Conservation (phyloP, 345 rosid species). For the Ailanthus altissimus region DNA sequence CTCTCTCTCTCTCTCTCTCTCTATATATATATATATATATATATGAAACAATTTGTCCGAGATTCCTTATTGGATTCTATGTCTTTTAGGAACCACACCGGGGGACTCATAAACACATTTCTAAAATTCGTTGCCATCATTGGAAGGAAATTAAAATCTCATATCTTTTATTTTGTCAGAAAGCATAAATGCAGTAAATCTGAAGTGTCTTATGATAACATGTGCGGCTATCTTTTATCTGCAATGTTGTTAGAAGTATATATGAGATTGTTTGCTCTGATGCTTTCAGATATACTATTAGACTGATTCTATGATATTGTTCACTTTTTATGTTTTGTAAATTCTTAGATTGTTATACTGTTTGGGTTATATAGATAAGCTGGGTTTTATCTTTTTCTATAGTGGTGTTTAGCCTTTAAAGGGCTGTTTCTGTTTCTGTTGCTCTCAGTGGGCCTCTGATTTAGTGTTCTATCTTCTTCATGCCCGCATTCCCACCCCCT, state of each 20-base stretch:
- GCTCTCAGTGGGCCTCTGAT: not conserved
- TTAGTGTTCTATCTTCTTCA: not conserved
- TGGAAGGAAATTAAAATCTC: not conserved
- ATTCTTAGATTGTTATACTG: not conserved
- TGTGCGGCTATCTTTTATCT: not conserved
- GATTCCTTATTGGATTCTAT: not conserved
- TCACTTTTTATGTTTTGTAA: not conserved
- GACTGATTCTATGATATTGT: not conserved
- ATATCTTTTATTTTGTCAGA: not conserved
- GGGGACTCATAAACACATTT: too few relatives aligned
- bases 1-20: not conserved
- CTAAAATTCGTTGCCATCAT: not conserved
- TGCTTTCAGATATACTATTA: not conserved
- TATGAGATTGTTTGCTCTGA: not conserved
- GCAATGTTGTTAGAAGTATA: not conserved
- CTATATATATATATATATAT: too few relatives aligned
- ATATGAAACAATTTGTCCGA: not conserved
- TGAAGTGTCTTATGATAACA: not conserved
- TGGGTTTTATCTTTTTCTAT: not conserved
- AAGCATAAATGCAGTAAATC: slow-evolving; percentile 1
- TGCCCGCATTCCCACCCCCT: not conserved
- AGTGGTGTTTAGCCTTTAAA: not conserved
- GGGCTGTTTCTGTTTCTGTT: not conserved
- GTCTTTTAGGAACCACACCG: not conserved
- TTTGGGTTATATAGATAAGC: not conserved